Conservation (phyloP, 768 basidiomycete genomes). For the Exsudoporus frostii region DNA sequence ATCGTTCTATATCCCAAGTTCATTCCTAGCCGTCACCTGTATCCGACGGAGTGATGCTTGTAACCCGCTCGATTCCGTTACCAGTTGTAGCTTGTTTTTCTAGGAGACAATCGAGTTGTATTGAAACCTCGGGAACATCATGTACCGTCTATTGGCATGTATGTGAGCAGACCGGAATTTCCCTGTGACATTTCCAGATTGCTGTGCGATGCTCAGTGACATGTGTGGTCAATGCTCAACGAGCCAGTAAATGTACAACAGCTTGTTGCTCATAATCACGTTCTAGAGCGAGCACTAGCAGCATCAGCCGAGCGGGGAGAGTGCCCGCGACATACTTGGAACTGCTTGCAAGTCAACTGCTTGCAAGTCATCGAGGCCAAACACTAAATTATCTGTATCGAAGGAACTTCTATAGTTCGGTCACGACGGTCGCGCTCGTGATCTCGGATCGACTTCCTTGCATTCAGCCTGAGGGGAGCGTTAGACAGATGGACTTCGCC, state of each 20-base stretch:
- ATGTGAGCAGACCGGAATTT: not conserved
- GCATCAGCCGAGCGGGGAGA: no score
- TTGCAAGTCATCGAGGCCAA: not conserved
- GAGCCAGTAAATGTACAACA: not conserved
- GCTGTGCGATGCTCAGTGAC: not conserved
- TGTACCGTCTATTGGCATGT: constrained; percentile 6
- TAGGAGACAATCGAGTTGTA: constrained; percentile 6
- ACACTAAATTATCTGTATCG: not conserved
- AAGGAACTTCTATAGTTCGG: constrained; percentile 6
- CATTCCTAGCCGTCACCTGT: not conserved
- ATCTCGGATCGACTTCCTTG: constrained; percentile 14
- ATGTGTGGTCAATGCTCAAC: not conserved
- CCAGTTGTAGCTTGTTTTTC: constrained; percentile 9
- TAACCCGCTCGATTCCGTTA: constrained; percentile 4
- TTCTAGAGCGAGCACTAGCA: not conserved
- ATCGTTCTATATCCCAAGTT: not conserved
- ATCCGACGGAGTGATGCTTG: constrained; percentile 7
- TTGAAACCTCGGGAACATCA: not conserved
- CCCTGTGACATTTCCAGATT: not conserved
- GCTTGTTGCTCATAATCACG: not conserved
- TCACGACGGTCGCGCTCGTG: constrained; percentile 2
- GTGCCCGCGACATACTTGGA: not conserved
- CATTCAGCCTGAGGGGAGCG: constrained; percentile 5
- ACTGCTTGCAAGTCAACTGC: no score
- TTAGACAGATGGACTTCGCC: not conserved